Evolutionary conservation across 805 yeast species (phyloP).

Genomic region (Barnettozyma pratensis): DNA sequence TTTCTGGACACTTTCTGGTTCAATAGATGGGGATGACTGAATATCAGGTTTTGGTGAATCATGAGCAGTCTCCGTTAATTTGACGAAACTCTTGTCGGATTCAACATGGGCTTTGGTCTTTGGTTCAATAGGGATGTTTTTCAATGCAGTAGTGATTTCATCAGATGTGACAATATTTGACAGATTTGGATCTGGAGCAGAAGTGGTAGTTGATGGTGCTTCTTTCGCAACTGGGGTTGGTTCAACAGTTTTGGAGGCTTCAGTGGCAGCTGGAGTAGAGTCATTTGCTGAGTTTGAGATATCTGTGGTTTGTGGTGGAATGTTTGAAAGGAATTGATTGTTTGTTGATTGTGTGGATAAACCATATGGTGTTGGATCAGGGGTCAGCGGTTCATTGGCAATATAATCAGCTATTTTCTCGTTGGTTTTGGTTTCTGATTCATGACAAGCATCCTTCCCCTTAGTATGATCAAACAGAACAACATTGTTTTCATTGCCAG

Average conservation of each 20-base stretch:
- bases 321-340: neutral
- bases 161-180: neutral
- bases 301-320: neutral
- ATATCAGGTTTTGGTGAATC: neutral
- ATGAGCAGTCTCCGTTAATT: constrained; percentile 1
- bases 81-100: neutral
- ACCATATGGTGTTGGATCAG: constrained; percentile 23
- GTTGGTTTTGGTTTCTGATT: neutral
- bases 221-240: neutral
- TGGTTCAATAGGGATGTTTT: neutral
- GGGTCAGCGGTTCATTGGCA: constrained; percentile 24
- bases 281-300: neutral
- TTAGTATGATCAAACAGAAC: constrained; percentile 15
- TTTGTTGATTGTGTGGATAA: neutral
- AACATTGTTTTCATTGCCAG: constrained; percentile 35
- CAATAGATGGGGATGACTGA: no score
- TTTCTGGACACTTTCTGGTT: no score
- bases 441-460: neutral
- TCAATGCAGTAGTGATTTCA: neutral
- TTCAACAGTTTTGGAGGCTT: neutral
- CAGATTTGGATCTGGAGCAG: neutral
- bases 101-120: neutral
- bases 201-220: neutral
- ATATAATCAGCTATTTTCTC: constrained; percentile 5
- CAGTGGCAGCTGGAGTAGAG: neutral